Base-by-base conservation (phyloP, 176 grass and related monocot genomes). In the Aegilops sharonensis region DNA sequence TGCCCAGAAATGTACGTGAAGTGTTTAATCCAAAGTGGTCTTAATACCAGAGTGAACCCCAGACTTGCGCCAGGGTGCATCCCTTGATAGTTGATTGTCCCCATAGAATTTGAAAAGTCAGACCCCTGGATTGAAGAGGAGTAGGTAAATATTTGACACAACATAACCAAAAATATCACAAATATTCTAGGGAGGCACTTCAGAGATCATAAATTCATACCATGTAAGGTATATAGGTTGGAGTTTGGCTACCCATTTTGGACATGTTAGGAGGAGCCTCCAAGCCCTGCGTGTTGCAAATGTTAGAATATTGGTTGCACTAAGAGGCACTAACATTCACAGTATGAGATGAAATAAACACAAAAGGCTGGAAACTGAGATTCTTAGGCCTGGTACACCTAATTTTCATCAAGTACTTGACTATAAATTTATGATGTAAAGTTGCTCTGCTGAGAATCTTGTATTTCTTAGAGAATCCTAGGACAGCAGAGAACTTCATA, bases 11-110 rank as follows among this genome's bases (percentile, higher is more conserved):
- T 25, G 13, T 18, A 23, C 11, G 39, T 25, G 12, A 31, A 11
- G 59, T 32, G 11, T 68, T 62, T 8, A 68, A 77, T 64, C 23
- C 13, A 34, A 34, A 50, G 66, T 81, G 87, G 83, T 66, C 25
- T 25, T 25, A 25, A 25, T 25, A 25, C 25, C 25, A 25, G 25
- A 25, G 25, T 25, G 25, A 25, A 85, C 80, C 64, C 77, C 54
- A 81, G 69, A 78, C 75, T 81, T 62, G 61, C 71, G 45, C 77
- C 64, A 32, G 72, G 6, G 48, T 80, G 84, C 75, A 92, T 85
- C 82, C 74, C 81, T 56, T 84, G 72, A 20, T 82, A 88, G 42
- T 68, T 50, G 67, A 91, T 48, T 36, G 72, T 87, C 24, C 81
- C 77, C 74, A 83, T 70, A 7, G 84, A 81, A 34, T 72, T 82